A percentile compares a stretch with the other conserved stretches of the same genome.
These are phyloP conservation scores for Mentha longifolia DNA, from an alignment of 257 asterid genomes.

Conservation along the genomic window DNA sequence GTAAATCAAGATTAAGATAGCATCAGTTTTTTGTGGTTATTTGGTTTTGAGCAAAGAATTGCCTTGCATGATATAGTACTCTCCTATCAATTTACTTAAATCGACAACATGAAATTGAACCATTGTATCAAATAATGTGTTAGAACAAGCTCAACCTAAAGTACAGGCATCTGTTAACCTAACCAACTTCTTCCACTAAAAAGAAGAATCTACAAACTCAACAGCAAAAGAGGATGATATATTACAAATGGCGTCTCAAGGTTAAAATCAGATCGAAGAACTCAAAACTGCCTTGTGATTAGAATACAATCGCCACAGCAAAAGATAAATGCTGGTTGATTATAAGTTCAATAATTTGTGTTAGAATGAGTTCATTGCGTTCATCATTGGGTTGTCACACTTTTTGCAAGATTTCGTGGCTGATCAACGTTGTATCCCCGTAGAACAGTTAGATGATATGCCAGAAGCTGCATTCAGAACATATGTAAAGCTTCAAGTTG, in stretches of 20 bases:
- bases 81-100: too few relatives aligned
- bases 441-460: conserved; percentile 91
- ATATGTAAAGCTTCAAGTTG: not conserved
- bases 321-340: too few relatives aligned
- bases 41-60: not conserved
- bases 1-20: not conserved
- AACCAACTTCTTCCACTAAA: not conserved
- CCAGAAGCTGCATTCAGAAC: conserved; percentile 69
- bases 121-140: not conserved
- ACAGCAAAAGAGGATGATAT: not conserved
- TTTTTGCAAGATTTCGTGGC: conserved; percentile 98
- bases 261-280: conserved; percentile 11
- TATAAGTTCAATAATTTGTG: too few relatives aligned
- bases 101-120: not conserved
- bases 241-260: not conserved
- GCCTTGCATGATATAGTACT: not conserved
- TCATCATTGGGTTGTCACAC: conserved; percentile 89
- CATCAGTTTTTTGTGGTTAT: not conserved
- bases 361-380: not conserved
- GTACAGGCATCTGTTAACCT: not conserved
- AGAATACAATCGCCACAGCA: not conserved
- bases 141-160: not conserved
- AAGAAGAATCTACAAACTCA: not conserved
- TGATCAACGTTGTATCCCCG: conserved; percentile 96
- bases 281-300: not conserved